phyloP scores from a whole-genome alignment of 2,329 filamentous ascomycete genomes.

The Zasmidium angulare region DNA sequence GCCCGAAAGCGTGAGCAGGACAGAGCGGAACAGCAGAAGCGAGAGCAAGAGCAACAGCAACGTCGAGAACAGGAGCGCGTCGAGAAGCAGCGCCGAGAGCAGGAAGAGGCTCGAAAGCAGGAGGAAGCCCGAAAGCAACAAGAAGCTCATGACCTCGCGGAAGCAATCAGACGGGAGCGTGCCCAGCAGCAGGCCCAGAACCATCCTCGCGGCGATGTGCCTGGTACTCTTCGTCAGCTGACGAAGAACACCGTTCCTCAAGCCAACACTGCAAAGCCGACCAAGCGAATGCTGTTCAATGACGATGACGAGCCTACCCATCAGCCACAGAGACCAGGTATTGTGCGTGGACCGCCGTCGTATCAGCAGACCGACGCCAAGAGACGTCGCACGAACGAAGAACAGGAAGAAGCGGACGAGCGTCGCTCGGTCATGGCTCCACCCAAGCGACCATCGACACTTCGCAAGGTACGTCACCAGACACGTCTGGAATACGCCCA shows the following conservation, averaged over 20 bases:
- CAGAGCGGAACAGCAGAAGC: constrained; percentile 39
- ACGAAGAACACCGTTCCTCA: constrained; percentile 63
- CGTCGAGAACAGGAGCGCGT: constrained; percentile 27
- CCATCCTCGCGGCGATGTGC: constrained; percentile 50
- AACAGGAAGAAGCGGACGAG: constrained; percentile 59
- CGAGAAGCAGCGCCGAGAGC: constrained; percentile 29
- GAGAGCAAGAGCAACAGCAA: constrained; percentile 40
- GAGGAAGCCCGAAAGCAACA: constrained; percentile 30
- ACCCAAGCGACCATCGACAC: constrained; percentile 77
- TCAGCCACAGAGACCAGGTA: constrained; percentile 54
- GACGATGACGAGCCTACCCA: constrained; percentile 62
- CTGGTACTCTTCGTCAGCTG: constrained; percentile 55
- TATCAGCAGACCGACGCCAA: constrained; percentile 71
- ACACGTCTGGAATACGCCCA: background rate
- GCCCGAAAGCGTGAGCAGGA: constrained; percentile 38
- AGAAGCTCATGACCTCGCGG: constrained; percentile 36
- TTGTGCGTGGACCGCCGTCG: constrained; percentile 51
- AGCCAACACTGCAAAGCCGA: constrained; percentile 67
- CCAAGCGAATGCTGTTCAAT: constrained; percentile 72
- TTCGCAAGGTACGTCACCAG: constrained; percentile 62
- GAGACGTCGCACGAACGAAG: constrained; percentile 74
- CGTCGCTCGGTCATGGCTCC: constrained; percentile 73
- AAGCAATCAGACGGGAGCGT: constrained; percentile 38
- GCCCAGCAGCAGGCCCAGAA: constrained; percentile 30
- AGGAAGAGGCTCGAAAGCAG: constrained; percentile 37